phyloP scores from a whole-genome alignment of 768 basidiomycete genomes.

The Russula sp. region DNA sequence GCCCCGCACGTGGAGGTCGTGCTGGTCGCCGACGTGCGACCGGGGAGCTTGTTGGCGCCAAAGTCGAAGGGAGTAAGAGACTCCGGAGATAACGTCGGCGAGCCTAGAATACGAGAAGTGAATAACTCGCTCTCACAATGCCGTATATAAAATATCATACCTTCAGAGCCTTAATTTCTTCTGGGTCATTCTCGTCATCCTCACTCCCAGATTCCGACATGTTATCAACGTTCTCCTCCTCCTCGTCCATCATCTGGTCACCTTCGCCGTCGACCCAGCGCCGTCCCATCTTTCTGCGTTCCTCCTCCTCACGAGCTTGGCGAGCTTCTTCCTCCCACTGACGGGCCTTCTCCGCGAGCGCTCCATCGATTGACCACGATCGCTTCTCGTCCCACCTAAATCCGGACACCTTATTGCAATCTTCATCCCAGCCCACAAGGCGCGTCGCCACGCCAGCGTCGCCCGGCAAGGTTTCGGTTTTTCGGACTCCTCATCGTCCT shows the following conservation, averaged over 20 bases:
- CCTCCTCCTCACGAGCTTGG: constrained; percentile 65
- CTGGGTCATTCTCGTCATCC: constrained; percentile 65
- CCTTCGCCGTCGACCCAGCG: constrained; percentile 66
- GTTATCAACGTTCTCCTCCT: constrained; percentile 43
- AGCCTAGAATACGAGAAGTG: constrained; percentile 44
- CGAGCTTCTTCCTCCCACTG: constrained; percentile 69
- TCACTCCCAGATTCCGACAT: constrained; percentile 36
- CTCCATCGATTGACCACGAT: constrained; percentile 62
- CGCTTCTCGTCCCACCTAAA: constrained; percentile 63
- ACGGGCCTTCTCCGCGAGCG: constrained; percentile 63
- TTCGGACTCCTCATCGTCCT: constrained; percentile 65
- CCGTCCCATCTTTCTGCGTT: constrained; percentile 56
- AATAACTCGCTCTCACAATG: constrained; percentile 7
- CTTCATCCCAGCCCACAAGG: constrained; percentile 65
- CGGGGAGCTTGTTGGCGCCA: constrained; percentile 32
- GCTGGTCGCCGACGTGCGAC: constrained; percentile 30
- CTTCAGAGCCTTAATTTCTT: constrained; percentile 78
- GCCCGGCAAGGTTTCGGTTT: constrained; percentile 39
- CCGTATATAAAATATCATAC: constrained; percentile 40
- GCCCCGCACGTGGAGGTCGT: constrained; percentile 35
- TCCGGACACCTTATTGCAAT: constrained; percentile 71
- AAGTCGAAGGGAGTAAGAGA: constrained; percentile 50
- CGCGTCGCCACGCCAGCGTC: constrained; percentile 63
- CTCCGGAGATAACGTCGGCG: constrained; percentile 71
- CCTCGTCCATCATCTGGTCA: constrained; percentile 49